Evolutionary conservation across 2,329 filamentous ascomycete species (phyloP).

Genomic region (Botrytis fabae): DNA sequence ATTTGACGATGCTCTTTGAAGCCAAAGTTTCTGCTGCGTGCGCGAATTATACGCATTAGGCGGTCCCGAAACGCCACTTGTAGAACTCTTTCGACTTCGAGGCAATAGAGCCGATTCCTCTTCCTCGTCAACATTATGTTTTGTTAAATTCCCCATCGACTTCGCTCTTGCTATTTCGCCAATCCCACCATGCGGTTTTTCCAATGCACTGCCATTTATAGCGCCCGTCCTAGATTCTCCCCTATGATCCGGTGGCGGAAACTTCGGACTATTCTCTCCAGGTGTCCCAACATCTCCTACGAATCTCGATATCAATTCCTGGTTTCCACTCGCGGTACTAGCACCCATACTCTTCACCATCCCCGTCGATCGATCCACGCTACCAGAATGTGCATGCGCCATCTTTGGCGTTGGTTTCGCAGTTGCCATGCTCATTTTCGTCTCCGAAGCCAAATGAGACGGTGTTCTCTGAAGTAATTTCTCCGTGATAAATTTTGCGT

Average conservation of each 20-base stretch:
- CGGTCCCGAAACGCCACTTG: constrained; percentile 35
- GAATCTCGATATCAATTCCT: constrained; percentile 60
- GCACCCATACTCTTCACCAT: constrained; percentile 30
- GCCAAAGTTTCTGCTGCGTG: constrained; percentile 73
- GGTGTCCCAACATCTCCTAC: constrained; percentile 54
- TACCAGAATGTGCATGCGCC: constrained; percentile 41
- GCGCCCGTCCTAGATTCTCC: constrained; percentile 34
- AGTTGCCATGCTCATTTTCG: constrained; percentile 59
- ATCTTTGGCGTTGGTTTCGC: constrained; percentile 44
- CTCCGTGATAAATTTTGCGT: constrained; percentile 67
- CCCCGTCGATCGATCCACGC: constrained; percentile 22
- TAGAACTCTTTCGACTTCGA: constrained; percentile 40
- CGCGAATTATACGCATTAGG: constrained; percentile 48
- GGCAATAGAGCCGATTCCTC: constrained; percentile 49
- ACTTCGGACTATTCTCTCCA: constrained; percentile 50
- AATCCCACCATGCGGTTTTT: constrained; percentile 10
- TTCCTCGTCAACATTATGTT: constrained; percentile 40
- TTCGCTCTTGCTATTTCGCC: constrained; percentile 19
- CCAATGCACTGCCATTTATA: background rate
- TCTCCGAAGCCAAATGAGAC: constrained; percentile 57
- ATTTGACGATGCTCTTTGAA: constrained; percentile 70
- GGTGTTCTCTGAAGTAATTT: constrained; percentile 64
- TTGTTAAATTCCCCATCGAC: constrained; percentile 20
- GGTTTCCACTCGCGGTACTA: constrained; percentile 30
- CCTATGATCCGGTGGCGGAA: constrained; percentile 39